Evolutionary conservation across 208 protist genomes (phyloP).

Genomic region (Crithidia bombi): DNA sequence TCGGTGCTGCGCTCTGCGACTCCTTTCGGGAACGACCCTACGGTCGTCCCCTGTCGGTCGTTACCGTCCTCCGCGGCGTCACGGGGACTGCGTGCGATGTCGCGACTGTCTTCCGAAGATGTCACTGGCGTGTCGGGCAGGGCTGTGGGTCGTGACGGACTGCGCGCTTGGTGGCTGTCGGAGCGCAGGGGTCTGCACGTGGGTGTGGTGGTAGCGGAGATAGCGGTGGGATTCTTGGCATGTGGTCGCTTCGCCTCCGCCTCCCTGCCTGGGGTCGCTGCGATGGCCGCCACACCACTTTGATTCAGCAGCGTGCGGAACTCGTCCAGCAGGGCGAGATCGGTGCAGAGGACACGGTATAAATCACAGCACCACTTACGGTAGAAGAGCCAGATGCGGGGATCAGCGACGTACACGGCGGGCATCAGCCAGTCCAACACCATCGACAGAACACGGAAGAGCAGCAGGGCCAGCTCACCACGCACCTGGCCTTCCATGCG

Average conservation of each 20-base stretch:
- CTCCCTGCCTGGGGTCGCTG: background rate
- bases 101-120: background rate
- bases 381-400: conserved; percentile 70
- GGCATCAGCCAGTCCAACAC: conserved; percentile 82
- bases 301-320: conserved; percentile 55
- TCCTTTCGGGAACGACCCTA: no score
- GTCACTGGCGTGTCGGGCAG: conserved; percentile 5
- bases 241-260: background rate
- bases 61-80: no score
- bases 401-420: conserved; percentile 62
- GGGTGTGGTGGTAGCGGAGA: conserved; percentile 12
- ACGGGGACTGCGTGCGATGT: background rate
- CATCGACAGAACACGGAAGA: conserved; percentile 79
- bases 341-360: conserved; percentile 67
- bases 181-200: conserved; percentile 5
- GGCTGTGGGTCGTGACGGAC: conserved; percentile 3
- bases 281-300: conserved; percentile 23
- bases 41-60: no score
- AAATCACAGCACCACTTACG: conserved; percentile 85
- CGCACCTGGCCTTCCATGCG: conserved; percentile 59
- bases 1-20: background rate
- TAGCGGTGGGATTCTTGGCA: background rate
- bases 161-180: background rate
- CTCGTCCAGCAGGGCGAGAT: conserved; percentile 63
- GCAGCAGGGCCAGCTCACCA: conserved; percentile 72